Evolutionary conservation across 129 eudicot genomes (phyloP).

Genomic region (Erigeron canadensis): DNA sequence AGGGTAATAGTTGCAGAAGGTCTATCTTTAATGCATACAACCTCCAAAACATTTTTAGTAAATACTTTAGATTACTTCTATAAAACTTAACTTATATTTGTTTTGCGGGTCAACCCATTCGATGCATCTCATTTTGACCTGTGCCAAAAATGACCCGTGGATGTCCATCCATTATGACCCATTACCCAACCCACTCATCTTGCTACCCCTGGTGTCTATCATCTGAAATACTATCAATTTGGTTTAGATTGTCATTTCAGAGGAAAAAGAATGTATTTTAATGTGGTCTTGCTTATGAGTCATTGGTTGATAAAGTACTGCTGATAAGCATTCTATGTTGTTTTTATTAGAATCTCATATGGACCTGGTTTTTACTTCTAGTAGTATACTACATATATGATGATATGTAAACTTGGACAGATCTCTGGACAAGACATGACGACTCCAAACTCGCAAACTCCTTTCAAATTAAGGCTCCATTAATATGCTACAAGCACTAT

Average conservation of each 20-base stretch:
- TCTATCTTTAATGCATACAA: too few species aligned
- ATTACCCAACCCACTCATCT: too few species aligned
- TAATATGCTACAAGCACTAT: slow-evolving; percentile 41
- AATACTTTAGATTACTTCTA: too few species aligned
- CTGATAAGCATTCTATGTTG: background rate
- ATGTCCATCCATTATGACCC: too few species aligned
- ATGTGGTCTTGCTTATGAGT: background rate
- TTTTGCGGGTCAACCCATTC: too few species aligned
- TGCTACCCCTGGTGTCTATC: background rate
- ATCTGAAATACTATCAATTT: slow-evolving; percentile 1
- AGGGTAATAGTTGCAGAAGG: too few species aligned
- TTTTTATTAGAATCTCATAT: background rate
- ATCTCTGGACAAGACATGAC: slow-evolving; percentile 83
- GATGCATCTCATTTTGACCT: too few species aligned
- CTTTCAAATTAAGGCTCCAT: slow-evolving; percentile 48
- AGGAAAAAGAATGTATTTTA: background rate
- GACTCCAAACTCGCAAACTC: slow-evolving; percentile 26
- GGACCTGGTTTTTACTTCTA: background rate
- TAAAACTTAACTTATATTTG: too few species aligned
- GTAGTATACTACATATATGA: background rate
- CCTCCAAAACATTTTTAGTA: too few species aligned
- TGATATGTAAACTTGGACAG: slow-evolving; percentile 46
- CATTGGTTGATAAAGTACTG: too few species aligned
- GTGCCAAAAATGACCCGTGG: too few species aligned
- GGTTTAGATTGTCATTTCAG: background rate